Percentiles rank a stretch among this genome's conserved stretches.
phyloP scores from a whole-genome alignment of 768 basidiomycete species.

The Auriscalpium vulgare region DNA sequence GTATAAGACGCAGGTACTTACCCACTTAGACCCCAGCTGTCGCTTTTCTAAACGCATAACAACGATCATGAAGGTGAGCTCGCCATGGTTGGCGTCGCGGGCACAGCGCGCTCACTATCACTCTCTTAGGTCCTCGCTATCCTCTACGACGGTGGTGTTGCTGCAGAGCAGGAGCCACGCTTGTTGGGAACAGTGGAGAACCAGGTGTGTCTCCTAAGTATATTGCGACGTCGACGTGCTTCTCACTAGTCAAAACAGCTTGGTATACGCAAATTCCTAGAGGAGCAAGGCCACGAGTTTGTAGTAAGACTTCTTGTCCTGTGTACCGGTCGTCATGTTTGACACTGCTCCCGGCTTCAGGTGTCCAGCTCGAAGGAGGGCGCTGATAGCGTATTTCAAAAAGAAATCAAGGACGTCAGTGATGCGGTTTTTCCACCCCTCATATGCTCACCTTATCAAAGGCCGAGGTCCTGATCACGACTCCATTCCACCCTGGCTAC shows the following conservation, averaged over 20 bases:
- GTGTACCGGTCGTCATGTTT: neutral
- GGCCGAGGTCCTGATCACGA: conserved; percentile 78
- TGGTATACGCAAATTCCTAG: conserved; percentile 63
- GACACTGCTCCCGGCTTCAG: conserved; percentile 25
- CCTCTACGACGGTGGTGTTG: conserved; percentile 60
- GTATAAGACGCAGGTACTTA: neutral
- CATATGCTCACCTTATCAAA: conserved; percentile 21
- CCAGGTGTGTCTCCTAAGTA: conserved; percentile 38
- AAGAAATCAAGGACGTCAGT: conserved; percentile 70
- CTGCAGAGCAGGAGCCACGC: conserved; percentile 62
- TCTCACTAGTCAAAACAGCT: conserved; percentile 50
- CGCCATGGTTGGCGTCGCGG: neutral
- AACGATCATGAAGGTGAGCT: neutral
- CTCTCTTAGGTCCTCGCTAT: conserved; percentile 56
- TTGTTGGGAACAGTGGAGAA: conserved; percentile 79
- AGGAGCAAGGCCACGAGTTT: conserved; percentile 65
- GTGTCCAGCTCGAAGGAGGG: conserved; percentile 83
- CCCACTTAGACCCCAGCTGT: neutral
- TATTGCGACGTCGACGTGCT: neutral
- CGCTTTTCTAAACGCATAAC: neutral
- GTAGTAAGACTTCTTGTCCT: conserved; percentile 36
- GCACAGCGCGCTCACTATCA: neutral
- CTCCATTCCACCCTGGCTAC: conserved; percentile 84
- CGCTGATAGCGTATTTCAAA: conserved; percentile 34
- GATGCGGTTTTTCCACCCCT: neutral